Base-by-base conservation (phyloP, 352 stramenopile species). In the Saprolegnia diclina region DNA sequence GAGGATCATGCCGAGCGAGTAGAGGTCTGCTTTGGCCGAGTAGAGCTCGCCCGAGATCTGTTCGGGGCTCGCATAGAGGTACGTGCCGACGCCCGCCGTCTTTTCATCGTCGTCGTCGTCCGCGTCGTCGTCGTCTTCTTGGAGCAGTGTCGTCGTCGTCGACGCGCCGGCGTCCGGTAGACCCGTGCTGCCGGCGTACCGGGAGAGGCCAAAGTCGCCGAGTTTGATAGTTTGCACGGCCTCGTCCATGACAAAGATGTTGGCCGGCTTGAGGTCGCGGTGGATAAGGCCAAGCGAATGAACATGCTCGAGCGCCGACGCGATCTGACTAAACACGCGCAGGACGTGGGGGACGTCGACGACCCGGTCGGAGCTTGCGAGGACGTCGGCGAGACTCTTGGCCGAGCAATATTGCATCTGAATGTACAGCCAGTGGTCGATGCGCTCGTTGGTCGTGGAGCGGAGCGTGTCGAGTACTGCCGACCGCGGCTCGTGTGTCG, bases 381-480 rank as follows among this genome's bases (percentile, higher is more conserved):
- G 67, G 72, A 91, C 95, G 48, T 96, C 84, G 11, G 78, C 83
- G n/a, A 97, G 79, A 26, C 91, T 96, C 50, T 87, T 79, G 0
- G 79, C 83, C 19, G 86, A 86, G 74, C 89, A 97, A 73, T 95
- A 95, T 64, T 92, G 86, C 90, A 97, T 97, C 71, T 97, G 89
- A 56, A 97, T 97, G 70, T 94, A 97, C 57, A 97, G 70, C 83
- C 85, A 92, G 67, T 96, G 88, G 55, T 95, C 88, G 69, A 76
- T 59, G 45, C 44, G 71, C 32, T 14, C 53, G 32, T 73, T 37
- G 37, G 21, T 24, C 32, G 29, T 45, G 22, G 54, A 53, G 24
- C 52, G 42, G 11, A 59, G 35, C 24, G 52, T 59, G 52, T 59
- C 52, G 35, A 59, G 52, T 7, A 59, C 16, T 48, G 61, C 53